Base-by-base conservation (phyloP, 192 early-diverging fungal species). In the Coemansia sp. region DNA sequence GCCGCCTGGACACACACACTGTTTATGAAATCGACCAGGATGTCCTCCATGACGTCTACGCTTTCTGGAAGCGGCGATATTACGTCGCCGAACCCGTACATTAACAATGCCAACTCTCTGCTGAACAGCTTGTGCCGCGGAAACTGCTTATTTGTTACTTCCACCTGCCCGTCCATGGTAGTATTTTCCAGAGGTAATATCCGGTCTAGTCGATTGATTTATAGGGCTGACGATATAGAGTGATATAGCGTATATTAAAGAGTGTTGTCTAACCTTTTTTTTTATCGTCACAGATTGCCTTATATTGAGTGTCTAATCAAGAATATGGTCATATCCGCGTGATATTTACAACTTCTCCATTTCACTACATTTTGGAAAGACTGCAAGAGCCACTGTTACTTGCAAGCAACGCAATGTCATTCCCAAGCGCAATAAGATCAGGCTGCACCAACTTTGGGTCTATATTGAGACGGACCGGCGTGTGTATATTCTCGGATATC, bases 11-110 rank as follows among this genome's bases (percentile, higher is more conserved):
- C 45, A 18, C 81, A 83, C 21, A 64, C 68, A 57, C 52, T 70
- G 56, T 77, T 83, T 61, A 83, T 71, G 43, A 77, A 83, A 63
- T 83, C 81, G 26, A 83, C 64, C 15, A 83, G 63, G 26, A 83
- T 83, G 44, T 83, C 81, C 30, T 83, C 81, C 16, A 83, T 68
- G 16, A 77, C 76, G 49, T 83, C 72, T 4, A 83, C 75, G 63
- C 76, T 78, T 33, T 75, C 81, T 0, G 81, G 60, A 16, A 44
- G 48, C 23, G 80, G 69, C 52, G 66, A 51, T 60, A 66, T 72
- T 12, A 20, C 24, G 51, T 83, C 81, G 52, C 81, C 81, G 23
- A 77, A 83, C 15, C 72, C 81, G 49, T 77, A 77, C 81, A 83
- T 77, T 43, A 83, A 62, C 69, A 66, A 60, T 14, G 75, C 56